Base-by-base conservation (phyloP, 1,139 yeast genomes). In the Nakaseomyces delphensis region DNA sequence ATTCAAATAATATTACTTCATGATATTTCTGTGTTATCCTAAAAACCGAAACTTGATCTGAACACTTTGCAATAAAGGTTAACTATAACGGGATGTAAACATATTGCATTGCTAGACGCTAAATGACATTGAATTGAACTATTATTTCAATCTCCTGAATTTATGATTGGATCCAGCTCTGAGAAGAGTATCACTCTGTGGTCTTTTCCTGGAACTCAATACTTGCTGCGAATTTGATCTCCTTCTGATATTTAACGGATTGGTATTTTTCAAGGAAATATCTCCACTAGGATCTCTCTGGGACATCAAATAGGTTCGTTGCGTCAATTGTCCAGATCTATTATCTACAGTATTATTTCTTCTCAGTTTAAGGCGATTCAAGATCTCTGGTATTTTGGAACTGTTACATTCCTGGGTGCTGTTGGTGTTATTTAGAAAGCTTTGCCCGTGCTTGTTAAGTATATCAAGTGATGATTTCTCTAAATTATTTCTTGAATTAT, bases 201-300 rank as follows among this genome's bases (percentile, higher is more conserved):
- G 11, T 4, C 18, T 11, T 33, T 21, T 33, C 16, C 14, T 33
- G 4, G 37, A n/a, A 20, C 18, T n/a, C 7, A 16, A 6, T 21
- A 20, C 4, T n/a, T 33, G 37, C 16, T 33, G 37, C 8, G 37
- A 33, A 33, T 20, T 33, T n/a, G 37, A 20, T 20, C 37, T n/a
- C 4, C 37, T 25, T 15, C 16, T 20, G 4, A 20, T 3, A 15
- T 33, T 20, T 7, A 13, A 5, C 4, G 8, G 6, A 33, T 33
- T 33, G 15, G 11, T n/a, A 25, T 11, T 25, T 25, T 10, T 25
- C n/a, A 13, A 25, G 11, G 9, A 20, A 11, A 13, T 7, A 8
- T 33, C 27, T 13, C 18, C 18, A 33, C 6, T 18, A 7, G 10
- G 3, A n/a, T 20, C 27, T 21, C 27, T 33, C 11, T 31, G 35